A percentile compares a stretch with the other conserved stretches of the same genome.
phyloP scores from a whole-genome alignment of 2,329 filamentous ascomycete genomes.

The Colletotrichum theobromicola region DNA sequence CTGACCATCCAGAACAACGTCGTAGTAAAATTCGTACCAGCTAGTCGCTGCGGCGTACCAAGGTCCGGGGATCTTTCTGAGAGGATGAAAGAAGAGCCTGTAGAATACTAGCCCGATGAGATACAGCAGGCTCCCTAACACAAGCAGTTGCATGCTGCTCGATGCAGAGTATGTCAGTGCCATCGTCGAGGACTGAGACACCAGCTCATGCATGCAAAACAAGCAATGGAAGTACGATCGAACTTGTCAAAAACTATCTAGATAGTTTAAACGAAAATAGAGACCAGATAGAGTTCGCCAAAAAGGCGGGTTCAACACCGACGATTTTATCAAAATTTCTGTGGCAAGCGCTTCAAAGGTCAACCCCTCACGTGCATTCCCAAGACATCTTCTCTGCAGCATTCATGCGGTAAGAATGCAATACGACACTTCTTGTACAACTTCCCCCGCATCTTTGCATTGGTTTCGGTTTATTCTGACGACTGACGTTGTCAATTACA shows the following conservation, averaged over 20 bases:
- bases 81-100: slow-evolving; percentile 31
- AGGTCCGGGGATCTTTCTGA: slow-evolving; percentile 32
- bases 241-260: background rate
- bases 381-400: background rate
- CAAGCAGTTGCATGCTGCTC: background rate
- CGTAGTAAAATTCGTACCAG: slow-evolving; percentile 30
- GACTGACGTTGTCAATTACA: background rate
- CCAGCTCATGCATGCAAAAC: background rate
- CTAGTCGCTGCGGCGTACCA: slow-evolving; percentile 28
- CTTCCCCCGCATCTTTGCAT: background rate
- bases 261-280: background rate
- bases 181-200: background rate
- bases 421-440: background rate
- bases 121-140: background rate
- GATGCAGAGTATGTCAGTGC: background rate
- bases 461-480: background rate
- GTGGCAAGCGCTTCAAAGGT: background rate
- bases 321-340: background rate
- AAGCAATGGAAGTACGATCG: fast-evolving
- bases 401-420: background rate
- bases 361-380: background rate
- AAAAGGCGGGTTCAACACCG: background rate
- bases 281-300: background rate
- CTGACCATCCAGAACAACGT: background rate
- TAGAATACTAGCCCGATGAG: slow-evolving; percentile 20